Evolutionary conservation across 805 yeast species (phyloP).

Genomic region (Hanseniaspora lachancei): DNA sequence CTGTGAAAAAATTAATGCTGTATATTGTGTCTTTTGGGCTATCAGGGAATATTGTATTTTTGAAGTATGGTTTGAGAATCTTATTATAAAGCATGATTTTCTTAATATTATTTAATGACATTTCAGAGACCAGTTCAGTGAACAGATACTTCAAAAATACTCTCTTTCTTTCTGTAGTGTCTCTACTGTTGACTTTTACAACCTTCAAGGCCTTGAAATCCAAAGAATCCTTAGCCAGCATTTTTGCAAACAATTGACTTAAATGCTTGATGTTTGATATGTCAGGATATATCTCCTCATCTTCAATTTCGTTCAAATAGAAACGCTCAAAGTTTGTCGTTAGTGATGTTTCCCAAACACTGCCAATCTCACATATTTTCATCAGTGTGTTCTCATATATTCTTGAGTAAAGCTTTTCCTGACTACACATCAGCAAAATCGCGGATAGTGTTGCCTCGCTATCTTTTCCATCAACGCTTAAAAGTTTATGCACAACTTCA

Average conservation of each 20-base stretch:
- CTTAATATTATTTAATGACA: conserved; percentile 41
- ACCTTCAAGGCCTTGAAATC: conserved; percentile 47
- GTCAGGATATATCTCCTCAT: conserved; percentile 46
- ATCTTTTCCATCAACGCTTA: conserved; percentile 35
- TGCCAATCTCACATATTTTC: conserved; percentile 39
- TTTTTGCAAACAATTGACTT: conserved; percentile 76
- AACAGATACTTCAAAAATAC: conserved; percentile 71
- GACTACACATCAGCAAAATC: conserved; percentile 67
- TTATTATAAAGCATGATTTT: conserved; percentile 39
- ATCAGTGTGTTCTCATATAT: conserved; percentile 69
- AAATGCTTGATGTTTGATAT: conserved; percentile 50
- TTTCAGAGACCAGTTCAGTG: conserved; percentile 62
- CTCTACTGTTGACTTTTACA: conserved; percentile 51
- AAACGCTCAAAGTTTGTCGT: conserved; percentile 39
- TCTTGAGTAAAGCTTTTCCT: conserved; percentile 76
- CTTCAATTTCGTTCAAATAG: conserved; percentile 43
- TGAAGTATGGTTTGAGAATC: conserved; percentile 35
- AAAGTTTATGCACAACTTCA: conserved; percentile 80
- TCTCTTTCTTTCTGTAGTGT: conserved; percentile 67
- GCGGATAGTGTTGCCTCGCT: conserved; percentile 39
- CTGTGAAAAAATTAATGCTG: conserved; percentile 82
- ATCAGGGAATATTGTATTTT: conserved; percentile 51
- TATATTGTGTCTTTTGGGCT: conserved; percentile 43
- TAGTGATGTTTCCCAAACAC: conserved; percentile 48
- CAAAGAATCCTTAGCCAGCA: conserved; percentile 56